Conservation (phyloP, 169 alveolate genomes). For the Theileria equi region DNA sequence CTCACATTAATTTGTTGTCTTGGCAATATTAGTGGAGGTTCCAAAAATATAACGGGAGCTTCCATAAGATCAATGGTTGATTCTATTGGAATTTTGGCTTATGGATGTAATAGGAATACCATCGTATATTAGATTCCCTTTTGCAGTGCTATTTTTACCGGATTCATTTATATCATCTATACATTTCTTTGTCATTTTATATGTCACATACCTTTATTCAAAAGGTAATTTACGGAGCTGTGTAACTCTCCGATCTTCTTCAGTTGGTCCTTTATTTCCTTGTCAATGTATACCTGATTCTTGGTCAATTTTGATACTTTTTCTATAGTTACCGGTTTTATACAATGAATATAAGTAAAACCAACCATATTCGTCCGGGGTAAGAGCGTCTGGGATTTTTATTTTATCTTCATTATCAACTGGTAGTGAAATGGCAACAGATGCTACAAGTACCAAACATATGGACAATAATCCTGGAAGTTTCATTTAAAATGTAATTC, state of each 20-base stretch:
- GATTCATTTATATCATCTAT: neutral
- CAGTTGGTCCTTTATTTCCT: constrained; percentile 25
- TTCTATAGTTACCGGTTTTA: constrained; percentile 2
- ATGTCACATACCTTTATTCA: neutral
- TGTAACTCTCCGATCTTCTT: neutral
- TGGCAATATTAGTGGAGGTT: constrained; percentile 49
- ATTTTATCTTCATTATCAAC: constrained; percentile 4
- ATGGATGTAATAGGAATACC: neutral
- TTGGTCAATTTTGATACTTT: neutral
- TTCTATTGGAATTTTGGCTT: constrained; percentile 5
- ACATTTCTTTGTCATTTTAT: neutral
- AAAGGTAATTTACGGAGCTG: neutral
- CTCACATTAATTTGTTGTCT: constrained; percentile 49
- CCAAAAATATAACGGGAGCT: constrained; percentile 56
- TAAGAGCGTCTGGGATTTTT: constrained; percentile 17
- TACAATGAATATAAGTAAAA: neutral
- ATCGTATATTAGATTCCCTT: neutral
- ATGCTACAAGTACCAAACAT: too few relatives aligned
- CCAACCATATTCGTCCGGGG: constrained; percentile 6
- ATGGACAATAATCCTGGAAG: too few relatives aligned
- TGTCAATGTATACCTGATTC: constrained; percentile 19
- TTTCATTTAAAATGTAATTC: too few relatives aligned
- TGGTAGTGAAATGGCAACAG: neutral
- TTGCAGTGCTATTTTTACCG: neutral
- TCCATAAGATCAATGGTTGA: constrained; percentile 24